phyloP scores from a whole-genome alignment of 495 filamentous ascomycete genomes.

The Achaetomiella virescens region DNA sequence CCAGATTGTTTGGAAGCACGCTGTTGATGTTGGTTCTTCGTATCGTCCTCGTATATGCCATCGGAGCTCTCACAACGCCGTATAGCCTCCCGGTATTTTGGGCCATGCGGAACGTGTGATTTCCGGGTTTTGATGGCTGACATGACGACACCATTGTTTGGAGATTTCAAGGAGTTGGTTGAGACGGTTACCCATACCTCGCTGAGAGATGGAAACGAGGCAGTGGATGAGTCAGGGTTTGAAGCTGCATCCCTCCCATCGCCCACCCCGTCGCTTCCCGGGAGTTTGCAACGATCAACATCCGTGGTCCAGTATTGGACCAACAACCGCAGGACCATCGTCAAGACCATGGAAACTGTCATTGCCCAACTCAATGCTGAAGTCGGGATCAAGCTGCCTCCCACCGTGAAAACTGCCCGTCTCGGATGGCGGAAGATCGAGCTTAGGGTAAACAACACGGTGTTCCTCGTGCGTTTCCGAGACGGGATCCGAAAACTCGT shows the following conservation, averaged over 20 bases:
- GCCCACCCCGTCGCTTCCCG: not conserved
- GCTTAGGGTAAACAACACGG: slow-evolving; percentile 13
- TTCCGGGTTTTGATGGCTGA: slow-evolving; percentile 19
- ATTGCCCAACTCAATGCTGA: slow-evolving; percentile 23
- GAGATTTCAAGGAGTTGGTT: slow-evolving; percentile 21
- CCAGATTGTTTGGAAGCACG: slow-evolving; percentile 4
- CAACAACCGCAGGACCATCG: not conserved
- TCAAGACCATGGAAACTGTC: slow-evolving; percentile 21
- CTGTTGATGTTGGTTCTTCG: not conserved
- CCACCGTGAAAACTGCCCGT: slow-evolving; percentile 32
- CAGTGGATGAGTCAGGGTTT: slow-evolving; percentile 17
- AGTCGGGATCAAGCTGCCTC: slow-evolving; percentile 34
- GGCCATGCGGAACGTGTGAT: slow-evolving; percentile 14
- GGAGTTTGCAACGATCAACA: not conserved
- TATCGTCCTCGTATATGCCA: not conserved
- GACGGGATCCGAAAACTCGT: slow-evolving; percentile 23
- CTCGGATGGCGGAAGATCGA: slow-evolving; percentile 24
- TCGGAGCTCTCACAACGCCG: slow-evolving; percentile 26
- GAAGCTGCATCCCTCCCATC: not conserved
- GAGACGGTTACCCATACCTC: slow-evolving; percentile 31
- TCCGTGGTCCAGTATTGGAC: not conserved
- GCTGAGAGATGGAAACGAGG: slow-evolving; percentile 33
- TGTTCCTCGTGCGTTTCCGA: slow-evolving; percentile 2
- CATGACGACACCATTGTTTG: slow-evolving; percentile 14
- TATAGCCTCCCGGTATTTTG: slow-evolving; percentile 34